A percentile compares a stretch with the other conserved stretches of the same genome.
Conservation (phyloP, 768 basidiomycete genomes). For the Boletus patriciae region DNA sequence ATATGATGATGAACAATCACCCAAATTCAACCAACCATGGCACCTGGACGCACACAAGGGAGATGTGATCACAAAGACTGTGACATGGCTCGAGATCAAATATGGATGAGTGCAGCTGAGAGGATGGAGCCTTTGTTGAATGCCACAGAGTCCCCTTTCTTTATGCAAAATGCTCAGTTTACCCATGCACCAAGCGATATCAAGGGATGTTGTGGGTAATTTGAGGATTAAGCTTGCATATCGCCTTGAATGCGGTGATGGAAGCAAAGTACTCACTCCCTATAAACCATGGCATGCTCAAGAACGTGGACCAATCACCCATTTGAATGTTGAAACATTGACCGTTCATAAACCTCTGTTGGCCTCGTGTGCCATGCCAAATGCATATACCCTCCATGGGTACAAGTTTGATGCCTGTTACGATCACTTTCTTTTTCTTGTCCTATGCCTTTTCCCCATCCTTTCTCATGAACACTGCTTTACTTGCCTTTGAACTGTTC, state of each 20-base stretch:
- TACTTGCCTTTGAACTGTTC: no score
- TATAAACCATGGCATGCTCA: background rate
- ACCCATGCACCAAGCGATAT: background rate
- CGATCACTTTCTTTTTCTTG: no score
- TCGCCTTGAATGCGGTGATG: slow-evolving; percentile 1
- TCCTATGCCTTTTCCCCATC: no score
- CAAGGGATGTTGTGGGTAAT: slow-evolving; percentile 7
- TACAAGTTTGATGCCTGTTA: no score
- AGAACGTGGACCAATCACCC: background rate
- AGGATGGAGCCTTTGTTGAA: background rate
- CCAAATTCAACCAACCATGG: background rate
- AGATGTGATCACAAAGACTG: background rate
- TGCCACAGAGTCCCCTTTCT: background rate
- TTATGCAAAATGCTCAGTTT: background rate
- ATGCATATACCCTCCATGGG: background rate
- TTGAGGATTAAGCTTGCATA: slow-evolving; percentile 9
- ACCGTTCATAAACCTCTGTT: slow-evolving; percentile 5
- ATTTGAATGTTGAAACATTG: background rate
- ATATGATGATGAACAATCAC: no score
- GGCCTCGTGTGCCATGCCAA: slow-evolving; percentile 1
- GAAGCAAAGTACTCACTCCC: slow-evolving; percentile 1
- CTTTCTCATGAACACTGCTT: no score
- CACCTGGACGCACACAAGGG: background rate
- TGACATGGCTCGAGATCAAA: background rate
- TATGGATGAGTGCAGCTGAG: background rate